Base-by-base conservation (phyloP, 352 stramenopile species). In the Pythium brachiatum region DNA sequence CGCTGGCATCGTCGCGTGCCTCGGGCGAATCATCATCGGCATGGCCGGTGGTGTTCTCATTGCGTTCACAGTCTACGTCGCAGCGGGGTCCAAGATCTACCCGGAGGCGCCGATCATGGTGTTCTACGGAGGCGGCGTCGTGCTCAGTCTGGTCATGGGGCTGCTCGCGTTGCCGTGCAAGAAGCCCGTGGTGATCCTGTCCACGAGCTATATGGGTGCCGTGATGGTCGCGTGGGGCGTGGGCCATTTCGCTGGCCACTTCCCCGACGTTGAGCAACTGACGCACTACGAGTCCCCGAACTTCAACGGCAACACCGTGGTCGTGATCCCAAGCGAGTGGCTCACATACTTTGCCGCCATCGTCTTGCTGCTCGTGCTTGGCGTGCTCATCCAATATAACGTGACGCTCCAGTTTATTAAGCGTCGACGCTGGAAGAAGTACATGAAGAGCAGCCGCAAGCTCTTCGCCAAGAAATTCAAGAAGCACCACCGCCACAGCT, bases 171-270 rank as follows among this genome's bases (percentile, higher is more conserved):
- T 62, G 64, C 18, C 71, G 74, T 1, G 70, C 70, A 13, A 57
- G 39, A 47, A 47, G 20, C 39, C 39, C 18, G n/a, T 47, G 13
- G 20, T 92, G 18, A 81, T 92, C 47, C 38, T 77, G n/a, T 76
- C 80, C 27, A 92, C 82, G 29, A 75, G 75, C n/a, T 60, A 89
- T 2, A 67, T 84, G 0, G 82, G 82, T 6, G 56, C 82, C 0
- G 66, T 73, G 12, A 44, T 84, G 23, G 44, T 73, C 0, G 60
- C 84, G 12, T 85, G 78, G 66, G 79, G 82, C 29, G 60, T 81
- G 2, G 83, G 83, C 2, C 89, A 90, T 62, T 90, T 88, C 47
- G 76, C 74, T 13, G 76, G 76, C 23, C 38, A 82, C 66, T 88
- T 82, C 57, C 78, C 80, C 18, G 69, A 60, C 27, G 66, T 70